Conservation (phyloP, 129 eudicot genomes). For the Gnaphalium uliginosum region DNA sequence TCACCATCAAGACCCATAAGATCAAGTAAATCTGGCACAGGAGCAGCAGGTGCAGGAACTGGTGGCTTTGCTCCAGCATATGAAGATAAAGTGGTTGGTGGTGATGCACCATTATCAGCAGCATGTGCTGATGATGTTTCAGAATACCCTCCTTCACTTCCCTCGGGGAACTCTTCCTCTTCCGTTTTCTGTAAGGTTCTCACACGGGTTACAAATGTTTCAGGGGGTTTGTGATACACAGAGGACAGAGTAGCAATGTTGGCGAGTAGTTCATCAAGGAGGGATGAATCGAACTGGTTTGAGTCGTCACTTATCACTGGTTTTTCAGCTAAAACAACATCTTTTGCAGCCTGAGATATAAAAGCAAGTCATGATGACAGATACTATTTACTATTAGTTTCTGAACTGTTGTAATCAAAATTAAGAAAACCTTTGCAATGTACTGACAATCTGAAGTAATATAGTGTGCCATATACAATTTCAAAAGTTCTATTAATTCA, state of each 20-base stretch:
- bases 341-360: slow-evolving; percentile 82
- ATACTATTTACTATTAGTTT: slow-evolving; percentile 9
- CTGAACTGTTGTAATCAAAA: background rate
- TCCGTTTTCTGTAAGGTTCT: slow-evolving; percentile 73
- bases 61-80: slow-evolving; percentile 49
- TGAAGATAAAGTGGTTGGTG: slow-evolving; percentile 43
- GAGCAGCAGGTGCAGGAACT: slow-evolving; percentile 57
- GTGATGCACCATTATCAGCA: slow-evolving; percentile 54
- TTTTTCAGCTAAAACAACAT: slow-evolving; percentile 93
- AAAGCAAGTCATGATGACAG: slow-evolving; percentile 13
- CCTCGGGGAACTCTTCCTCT: slow-evolving; percentile 89
- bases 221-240: slow-evolving; percentile 96
- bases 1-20: slow-evolving; percentile 53
- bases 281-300: slow-evolving; percentile 85
- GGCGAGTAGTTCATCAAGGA: slow-evolving; percentile 90
- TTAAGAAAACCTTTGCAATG: background rate
- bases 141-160: slow-evolving; percentile 69
- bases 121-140: slow-evolving; percentile 66
- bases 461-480: background rate
- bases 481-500: background rate
- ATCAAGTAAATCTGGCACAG: slow-evolving; percentile 89
- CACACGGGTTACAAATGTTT: slow-evolving; percentile 89
- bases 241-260: slow-evolving; percentile 92
- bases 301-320: slow-evolving; percentile 97
- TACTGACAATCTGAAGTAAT: slow-evolving; percentile 4